These are phyloP conservation scores for Rubia tinctorum DNA, from an alignment of 305 asterid species.

Conservation along the genomic window DNA sequence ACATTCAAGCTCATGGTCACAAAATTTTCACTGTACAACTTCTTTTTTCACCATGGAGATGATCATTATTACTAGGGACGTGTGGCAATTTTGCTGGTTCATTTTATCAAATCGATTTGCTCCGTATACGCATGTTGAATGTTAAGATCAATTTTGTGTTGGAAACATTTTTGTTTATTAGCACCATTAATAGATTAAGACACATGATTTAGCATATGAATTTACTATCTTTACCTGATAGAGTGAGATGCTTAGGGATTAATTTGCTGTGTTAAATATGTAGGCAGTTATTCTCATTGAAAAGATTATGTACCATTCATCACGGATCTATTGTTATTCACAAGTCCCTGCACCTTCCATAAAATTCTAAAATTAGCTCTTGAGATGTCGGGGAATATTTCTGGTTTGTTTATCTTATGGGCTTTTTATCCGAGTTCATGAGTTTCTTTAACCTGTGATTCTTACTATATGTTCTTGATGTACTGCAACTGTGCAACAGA, in stretches of 20 bases:
- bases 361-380: background rate
- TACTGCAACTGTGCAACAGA: background rate
- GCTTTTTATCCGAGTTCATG: background rate
- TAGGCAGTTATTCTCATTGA: background rate
- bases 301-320: background rate
- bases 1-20: constrained; percentile 12
- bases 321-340: background rate
- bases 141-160: constrained; percentile 30
- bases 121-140: constrained; percentile 74
- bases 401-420: background rate
- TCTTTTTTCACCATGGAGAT: constrained; percentile 90
- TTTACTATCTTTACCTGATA: background rate
- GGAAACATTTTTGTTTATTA: background rate
- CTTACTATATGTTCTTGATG: background rate
- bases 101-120: constrained; percentile 69
- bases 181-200: background rate
- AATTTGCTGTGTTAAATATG: background rate
- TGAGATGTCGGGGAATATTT: background rate
- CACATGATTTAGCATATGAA: background rate
- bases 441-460: background rate
- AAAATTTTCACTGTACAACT: constrained; percentile 43
- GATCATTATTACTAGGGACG: constrained; percentile 89
- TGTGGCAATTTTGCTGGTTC: constrained; percentile 94
- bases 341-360: background rate
- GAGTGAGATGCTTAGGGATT: background rate